Conservation (phyloP, 345 rosid species). For the Clarkia xantiana region DNA sequence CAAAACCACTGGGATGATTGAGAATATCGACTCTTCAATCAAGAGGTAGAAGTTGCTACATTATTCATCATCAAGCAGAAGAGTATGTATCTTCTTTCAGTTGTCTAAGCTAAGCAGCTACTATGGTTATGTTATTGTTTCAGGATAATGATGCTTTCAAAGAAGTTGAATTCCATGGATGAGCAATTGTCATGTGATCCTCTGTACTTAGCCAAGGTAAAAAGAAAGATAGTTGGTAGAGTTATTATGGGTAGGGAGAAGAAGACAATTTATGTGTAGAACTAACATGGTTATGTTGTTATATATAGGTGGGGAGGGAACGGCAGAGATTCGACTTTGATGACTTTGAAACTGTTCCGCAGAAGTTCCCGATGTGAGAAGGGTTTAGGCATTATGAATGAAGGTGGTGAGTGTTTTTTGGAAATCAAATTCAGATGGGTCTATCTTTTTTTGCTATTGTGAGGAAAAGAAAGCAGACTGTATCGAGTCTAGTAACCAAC, state of each 20-base stretch:
- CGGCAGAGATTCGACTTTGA: constrained; percentile 89
- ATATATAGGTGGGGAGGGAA: constrained; percentile 77
- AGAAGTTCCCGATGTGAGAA: constrained; percentile 56
- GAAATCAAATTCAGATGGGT: too few species aligned
- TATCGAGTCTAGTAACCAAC: too few species aligned
- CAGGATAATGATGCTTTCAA: constrained; percentile 78
- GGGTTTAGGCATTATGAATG: neutral
- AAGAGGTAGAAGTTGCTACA: constrained; percentile 41
- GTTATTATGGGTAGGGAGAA: neutral
- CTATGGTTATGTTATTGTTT: neutral
- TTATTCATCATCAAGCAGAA: neutral
- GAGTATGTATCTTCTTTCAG: neutral
- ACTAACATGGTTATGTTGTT: constrained; percentile 3
- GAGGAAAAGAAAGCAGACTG: too few species aligned
- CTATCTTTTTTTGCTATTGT: too few species aligned
- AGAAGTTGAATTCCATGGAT: constrained; percentile 66
- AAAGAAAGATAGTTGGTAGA: constrained; percentile 6
- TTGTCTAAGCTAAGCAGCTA: too few species aligned
- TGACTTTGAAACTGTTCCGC: constrained; percentile 79
- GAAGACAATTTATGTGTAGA: neutral
- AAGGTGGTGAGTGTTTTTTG: neutral
- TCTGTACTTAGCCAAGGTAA: constrained; percentile 66
- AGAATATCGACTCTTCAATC: constrained; percentile 66
- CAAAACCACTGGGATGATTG: constrained; percentile 78
- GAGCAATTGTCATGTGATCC: constrained; percentile 71